These are phyloP conservation scores for Chlorella sorokiniana DNA, from an alignment of 139 green algal species.

Conservation along the genomic window DNA sequence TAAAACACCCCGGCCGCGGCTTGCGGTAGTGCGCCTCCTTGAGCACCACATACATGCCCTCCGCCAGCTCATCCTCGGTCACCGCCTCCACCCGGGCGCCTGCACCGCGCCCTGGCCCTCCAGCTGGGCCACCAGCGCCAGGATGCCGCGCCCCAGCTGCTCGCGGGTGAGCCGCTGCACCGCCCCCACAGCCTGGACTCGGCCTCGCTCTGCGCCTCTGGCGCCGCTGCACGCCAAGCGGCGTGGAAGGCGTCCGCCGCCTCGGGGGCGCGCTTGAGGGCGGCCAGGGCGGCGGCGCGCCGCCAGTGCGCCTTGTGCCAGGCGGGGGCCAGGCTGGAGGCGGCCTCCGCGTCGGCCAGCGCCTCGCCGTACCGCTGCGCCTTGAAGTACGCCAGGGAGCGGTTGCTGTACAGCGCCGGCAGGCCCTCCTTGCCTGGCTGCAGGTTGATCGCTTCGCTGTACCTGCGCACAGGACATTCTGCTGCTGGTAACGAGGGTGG, in stretches of 20 bases:
- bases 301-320: conserved; percentile 59
- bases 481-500: no score
- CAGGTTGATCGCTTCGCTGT: conserved; percentile 40
- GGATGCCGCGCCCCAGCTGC: conserved; percentile 41
- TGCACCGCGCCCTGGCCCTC: conserved; percentile 4
- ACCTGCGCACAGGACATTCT: conserved; percentile 2
- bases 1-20: conserved; percentile 36
- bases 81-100: conserved; percentile 10
- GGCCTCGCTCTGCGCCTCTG: conserved; percentile 10
- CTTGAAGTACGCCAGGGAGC: conserved; percentile 45
- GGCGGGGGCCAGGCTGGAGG: not conserved
- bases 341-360: conserved; percentile 45
- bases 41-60: conserved; percentile 44
- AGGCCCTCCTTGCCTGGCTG: not conserved
- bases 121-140: conserved; percentile 28
- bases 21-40: conserved; percentile 13
- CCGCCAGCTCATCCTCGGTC: conserved; percentile 2
- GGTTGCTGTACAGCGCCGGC: conserved; percentile 43
- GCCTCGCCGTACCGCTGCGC: conserved; percentile 39
- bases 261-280: conserved; percentile 34
- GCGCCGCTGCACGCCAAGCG: conserved; percentile 18
- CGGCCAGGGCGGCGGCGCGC: conserved; percentile 40
- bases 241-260: conserved; percentile 42
- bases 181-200: conserved; percentile 36
- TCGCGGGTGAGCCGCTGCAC: conserved; percentile 49